Evolutionary conservation across 1,139 yeast species (phyloP).

Genomic region (Maudiozyma humilis): DNA sequence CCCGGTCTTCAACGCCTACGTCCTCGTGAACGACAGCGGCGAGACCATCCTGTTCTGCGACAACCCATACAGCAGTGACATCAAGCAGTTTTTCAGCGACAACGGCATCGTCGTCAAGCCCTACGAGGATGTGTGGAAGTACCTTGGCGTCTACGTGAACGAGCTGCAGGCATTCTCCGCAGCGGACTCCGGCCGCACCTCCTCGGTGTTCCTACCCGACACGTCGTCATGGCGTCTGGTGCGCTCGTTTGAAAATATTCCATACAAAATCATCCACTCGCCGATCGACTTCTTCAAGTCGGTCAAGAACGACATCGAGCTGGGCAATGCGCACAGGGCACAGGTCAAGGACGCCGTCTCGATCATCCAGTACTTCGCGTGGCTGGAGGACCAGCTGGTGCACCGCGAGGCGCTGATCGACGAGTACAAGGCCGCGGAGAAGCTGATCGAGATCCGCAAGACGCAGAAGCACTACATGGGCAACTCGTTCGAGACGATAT

Average conservation of each 20-base stretch:
- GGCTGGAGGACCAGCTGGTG: constrained; percentile 68
- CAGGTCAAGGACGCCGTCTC: constrained; percentile 88
- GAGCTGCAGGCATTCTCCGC: constrained; percentile 5
- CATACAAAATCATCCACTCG: constrained; percentile 44
- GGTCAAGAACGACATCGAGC: constrained; percentile 64
- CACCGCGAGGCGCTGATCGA: constrained; percentile 52
- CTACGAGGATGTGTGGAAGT: constrained; percentile 51
- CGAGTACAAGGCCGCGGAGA: constrained; percentile 72
- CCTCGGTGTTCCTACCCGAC: constrained; percentile 51
- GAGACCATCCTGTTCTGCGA: constrained; percentile 57
- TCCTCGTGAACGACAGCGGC: constrained; percentile 47
- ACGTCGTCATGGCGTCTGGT: constrained; percentile 78
- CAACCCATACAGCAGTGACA: constrained; percentile 30
- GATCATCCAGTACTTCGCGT: constrained; percentile 65
- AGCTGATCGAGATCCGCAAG: constrained; percentile 55
- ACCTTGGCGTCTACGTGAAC: constrained; percentile 31
- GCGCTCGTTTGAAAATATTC: constrained; percentile 38
- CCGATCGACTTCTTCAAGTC: constrained; percentile 67
- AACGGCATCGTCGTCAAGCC: constrained; percentile 42
- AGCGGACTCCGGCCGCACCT: constrained; percentile 8
- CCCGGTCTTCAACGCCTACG: constrained; percentile 83
- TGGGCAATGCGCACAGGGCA: constrained; percentile 66
- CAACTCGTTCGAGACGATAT: constrained; percentile 83
- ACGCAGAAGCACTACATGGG: constrained; percentile 62
- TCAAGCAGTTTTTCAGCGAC: constrained; percentile 26